phyloP scores from a whole-genome alignment of 73 alveolate genomes.

The Paramecium sonneborni region DNA sequence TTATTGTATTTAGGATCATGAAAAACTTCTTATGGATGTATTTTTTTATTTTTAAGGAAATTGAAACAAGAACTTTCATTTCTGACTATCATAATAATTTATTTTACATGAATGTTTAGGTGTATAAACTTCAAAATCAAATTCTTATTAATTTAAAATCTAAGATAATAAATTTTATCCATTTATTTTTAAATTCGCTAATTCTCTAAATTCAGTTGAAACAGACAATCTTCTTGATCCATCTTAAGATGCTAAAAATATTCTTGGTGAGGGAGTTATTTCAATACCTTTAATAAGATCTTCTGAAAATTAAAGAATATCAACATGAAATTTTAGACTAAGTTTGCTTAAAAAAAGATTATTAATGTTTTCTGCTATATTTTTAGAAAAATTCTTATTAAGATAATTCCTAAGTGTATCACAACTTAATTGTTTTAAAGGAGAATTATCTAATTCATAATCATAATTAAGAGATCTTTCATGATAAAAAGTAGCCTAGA shows the following conservation, averaged over 20 bases:
- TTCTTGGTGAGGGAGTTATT: neutral
- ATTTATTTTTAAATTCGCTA: neutral
- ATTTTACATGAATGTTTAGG: constrained; percentile 37
- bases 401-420: constrained; percentile 17
- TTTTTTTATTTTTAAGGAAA: neutral
- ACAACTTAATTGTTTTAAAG: neutral
- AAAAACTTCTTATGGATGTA: constrained; percentile 25
- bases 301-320: neutral
- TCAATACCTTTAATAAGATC: neutral
- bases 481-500: constrained; percentile 27
- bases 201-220: neutral
- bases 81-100: neutral
- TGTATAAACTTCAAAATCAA: constrained; percentile 37
- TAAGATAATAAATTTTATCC: neutral
- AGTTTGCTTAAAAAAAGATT: neutral
- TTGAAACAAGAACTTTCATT: constrained; percentile 22
- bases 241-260: neutral
- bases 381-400: neutral
- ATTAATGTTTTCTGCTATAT: neutral
- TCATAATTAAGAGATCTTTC: constrained; percentile 25
- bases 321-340: neutral
- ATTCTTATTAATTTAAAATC: neutral
- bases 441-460: constrained; percentile 37
- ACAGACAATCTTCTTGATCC: neutral
- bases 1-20: constrained; percentile 6